Base-by-base conservation (phyloP, 2,329 filamentous ascomycete genomes). In the Xylariales sp. region DNA sequence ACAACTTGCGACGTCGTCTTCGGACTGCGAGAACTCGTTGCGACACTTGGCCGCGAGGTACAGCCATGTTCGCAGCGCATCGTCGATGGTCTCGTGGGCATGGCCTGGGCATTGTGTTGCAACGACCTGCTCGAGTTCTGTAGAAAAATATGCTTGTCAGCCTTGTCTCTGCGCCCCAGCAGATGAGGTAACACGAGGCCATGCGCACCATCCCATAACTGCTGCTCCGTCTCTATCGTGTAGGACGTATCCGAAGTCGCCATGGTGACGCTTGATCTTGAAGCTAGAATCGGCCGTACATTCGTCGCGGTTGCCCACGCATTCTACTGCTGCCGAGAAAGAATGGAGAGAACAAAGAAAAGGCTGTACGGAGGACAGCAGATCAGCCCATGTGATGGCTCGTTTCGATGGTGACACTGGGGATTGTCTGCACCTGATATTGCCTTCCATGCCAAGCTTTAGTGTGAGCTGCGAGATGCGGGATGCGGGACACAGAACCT, bases 131-230 rank as follows among this genome's bases (percentile, higher is more conserved):
- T 64, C 60, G 45, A 80, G 64, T 42, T 73, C 75, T 79, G 49
- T 3, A 38, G 14, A 40, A 22, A 33, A 31, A 25, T 10, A 14
- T 32, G 18, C 12, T 8, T 16, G 18, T 16, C 32, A 28, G 27
- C n/a, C 31, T n/a, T 27, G 20, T 35, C 16, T 35, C 32, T 21
- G 18, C 16, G n/a, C 21, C 8, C 14, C 20, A 14, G 15, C 16
- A 7, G 3, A 34, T 32, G 28, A 22, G 40, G 25, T n/a, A n/a
- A n/a, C 10, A 31, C 15, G 31, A 15, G 42, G 40, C 12, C 59
- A 64, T 51, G 52, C 76, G 62, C 63, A 95, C 90, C 86, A 66
- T 82, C 75, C 91, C 89, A 96, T 69, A 95, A 89, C 66, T 90
- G 83, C 63, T 88, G 78, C 68, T 88, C 87, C 64, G 80, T 83